Evolutionary conservation across 176 grass and related monocot genomes (phyloP).

Genomic region (Panicum miliaceum): DNA sequence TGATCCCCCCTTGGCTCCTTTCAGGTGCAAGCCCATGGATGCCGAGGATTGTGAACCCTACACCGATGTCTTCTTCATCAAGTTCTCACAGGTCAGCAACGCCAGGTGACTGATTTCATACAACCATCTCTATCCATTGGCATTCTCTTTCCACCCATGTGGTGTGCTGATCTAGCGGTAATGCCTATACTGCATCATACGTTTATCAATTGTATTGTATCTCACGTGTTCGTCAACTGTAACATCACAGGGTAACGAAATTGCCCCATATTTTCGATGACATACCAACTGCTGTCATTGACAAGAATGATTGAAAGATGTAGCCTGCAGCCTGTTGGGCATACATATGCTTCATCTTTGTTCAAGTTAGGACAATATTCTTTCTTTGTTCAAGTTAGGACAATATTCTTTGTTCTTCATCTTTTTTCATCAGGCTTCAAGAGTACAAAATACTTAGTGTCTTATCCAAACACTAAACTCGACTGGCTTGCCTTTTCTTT

Average conservation of each 20-base stretch:
- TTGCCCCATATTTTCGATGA: not conserved
- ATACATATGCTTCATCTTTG: not conserved
- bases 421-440: not conserved
- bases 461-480: not conserved
- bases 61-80: slow-evolving; percentile 94
- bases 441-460: not conserved
- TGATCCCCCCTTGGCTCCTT: not conserved
- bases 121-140: not conserved
- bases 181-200: not conserved
- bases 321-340: not conserved
- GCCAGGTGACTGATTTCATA: slow-evolving; percentile 65
- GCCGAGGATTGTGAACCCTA: slow-evolving; percentile 87
- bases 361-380: not conserved
- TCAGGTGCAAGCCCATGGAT: slow-evolving; percentile 98
- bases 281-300: not conserved
- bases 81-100: slow-evolving; percentile 80
- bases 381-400: not conserved
- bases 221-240: not conserved
- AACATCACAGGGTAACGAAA: not conserved
- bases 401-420: not conserved
- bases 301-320: not conserved
- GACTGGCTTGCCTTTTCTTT: not conserved
- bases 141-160: not conserved
- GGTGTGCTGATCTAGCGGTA: not conserved
- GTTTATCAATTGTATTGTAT: not conserved